These are phyloP conservation scores for Ceratobasidium sp. DNA, from an alignment of 1,284 basidiomycete species.

Conservation along the genomic window DNA sequence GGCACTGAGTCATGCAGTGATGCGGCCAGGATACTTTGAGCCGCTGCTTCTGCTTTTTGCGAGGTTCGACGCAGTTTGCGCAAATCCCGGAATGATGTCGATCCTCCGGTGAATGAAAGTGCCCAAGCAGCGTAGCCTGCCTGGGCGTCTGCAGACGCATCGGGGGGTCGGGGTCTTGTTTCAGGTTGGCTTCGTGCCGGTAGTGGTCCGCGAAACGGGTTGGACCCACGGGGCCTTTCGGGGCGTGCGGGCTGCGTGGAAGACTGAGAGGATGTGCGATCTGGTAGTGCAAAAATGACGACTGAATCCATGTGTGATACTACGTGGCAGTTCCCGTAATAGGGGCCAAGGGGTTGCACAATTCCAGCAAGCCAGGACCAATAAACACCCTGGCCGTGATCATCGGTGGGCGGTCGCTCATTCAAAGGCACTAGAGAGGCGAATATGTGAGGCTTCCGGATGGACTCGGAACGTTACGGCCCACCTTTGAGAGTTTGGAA, in stretches of 20 bases:
- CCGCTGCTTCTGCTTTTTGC: constrained; percentile 13
- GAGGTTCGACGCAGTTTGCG: constrained; percentile 12
- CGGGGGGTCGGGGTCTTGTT: not conserved
- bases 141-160: not conserved
- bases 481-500: constrained; percentile 20
- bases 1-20: not conserved
- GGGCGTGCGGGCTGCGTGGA: not conserved
- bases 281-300: constrained; percentile 11
- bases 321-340: constrained; percentile 6
- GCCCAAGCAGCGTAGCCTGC: constrained; percentile 11
- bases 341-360: constrained; percentile 26
- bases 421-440: not conserved
- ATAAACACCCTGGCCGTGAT: constrained; percentile 21
- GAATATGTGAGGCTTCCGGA: too few relatives aligned
- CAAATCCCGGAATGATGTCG: constrained; percentile 19
- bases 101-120: constrained; percentile 16
- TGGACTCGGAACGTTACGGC: not conserved
- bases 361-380: constrained; percentile 25
- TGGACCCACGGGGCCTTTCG: not conserved
- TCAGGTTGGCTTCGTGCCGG: constrained; percentile 2
- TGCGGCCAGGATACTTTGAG: not conserved
- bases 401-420: not conserved
- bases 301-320: constrained; percentile 11
- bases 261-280: not conserved
- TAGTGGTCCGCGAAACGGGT: not conserved